phyloP scores from a whole-genome alignment of 495 filamentous ascomycete genomes.

The Penicillium pulvis region DNA sequence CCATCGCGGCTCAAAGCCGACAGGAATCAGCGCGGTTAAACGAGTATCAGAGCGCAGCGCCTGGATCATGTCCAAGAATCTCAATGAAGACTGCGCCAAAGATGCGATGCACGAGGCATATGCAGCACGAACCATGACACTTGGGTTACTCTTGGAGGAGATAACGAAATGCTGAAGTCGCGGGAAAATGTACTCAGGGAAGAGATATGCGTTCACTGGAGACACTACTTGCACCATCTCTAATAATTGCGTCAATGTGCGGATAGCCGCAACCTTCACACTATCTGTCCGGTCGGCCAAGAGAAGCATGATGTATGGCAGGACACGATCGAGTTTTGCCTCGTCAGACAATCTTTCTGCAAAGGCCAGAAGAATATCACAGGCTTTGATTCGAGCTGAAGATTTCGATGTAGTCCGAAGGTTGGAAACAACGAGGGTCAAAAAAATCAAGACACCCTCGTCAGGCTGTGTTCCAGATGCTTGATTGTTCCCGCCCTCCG shows the following conservation, averaged over 20 bases:
- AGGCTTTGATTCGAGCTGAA: slow-evolving; percentile 84
- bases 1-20: slow-evolving; percentile 53
- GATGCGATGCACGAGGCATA: slow-evolving; percentile 93
- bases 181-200: slow-evolving; percentile 92
- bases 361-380: slow-evolving; percentile 91
- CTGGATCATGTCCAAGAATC: slow-evolving; percentile 88
- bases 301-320: slow-evolving; percentile 84
- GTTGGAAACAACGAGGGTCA: slow-evolving; percentile 84
- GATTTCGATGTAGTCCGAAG: slow-evolving; percentile 86
- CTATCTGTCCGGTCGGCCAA: slow-evolving; percentile 78
- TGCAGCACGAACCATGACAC: slow-evolving; percentile 75
- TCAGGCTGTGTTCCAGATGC: slow-evolving; percentile 48
- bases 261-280: slow-evolving; percentile 81
- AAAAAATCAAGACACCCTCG: slow-evolving; percentile 90
- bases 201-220: slow-evolving; percentile 92
- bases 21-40: slow-evolving; percentile 74
- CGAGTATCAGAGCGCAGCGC: slow-evolving; percentile 84
- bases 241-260: slow-evolving; percentile 83
- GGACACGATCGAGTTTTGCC: slow-evolving; percentile 90
- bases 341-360: slow-evolving; percentile 91
- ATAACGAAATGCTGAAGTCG: slow-evolving; percentile 73
- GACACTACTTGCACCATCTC: slow-evolving; percentile 85
- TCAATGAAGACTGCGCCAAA: slow-evolving; percentile 82
- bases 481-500: slow-evolving; percentile 67
- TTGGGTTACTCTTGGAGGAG: slow-evolving; percentile 55